Evolutionary conservation across 73 alveolate genomes (phyloP).

Genomic region (Stentor coeruleus): DNA sequence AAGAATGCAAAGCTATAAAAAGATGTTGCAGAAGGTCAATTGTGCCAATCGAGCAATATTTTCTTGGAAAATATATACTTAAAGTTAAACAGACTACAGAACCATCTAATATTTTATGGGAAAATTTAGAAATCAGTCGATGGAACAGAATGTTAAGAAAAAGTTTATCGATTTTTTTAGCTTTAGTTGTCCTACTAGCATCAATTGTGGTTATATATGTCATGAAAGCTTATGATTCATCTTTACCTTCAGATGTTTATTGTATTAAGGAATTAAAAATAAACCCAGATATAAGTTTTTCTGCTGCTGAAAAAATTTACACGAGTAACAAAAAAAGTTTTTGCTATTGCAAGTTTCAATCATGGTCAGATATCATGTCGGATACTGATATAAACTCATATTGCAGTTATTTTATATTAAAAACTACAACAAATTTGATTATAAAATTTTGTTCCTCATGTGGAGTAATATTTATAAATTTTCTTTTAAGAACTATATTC

Average conservation of each 20-base stretch:
- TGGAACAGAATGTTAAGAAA: constrained; percentile 28
- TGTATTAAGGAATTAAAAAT: constrained; percentile 18
- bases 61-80: neutral
- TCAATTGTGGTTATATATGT: constrained; percentile 35
- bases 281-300: constrained; percentile 3
- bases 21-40: neutral
- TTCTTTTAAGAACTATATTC: constrained; percentile 32
- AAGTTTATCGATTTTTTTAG: constrained; percentile 30
- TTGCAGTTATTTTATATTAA: constrained; percentile 31
- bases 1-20: constrained; percentile 11
- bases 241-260: constrained; percentile 30
- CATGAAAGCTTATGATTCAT: constrained; percentile 26
- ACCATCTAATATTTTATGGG: constrained; percentile 11
- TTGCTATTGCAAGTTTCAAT: constrained; percentile 41
- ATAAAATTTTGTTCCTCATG: constrained; percentile 34
- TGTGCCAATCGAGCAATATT: neutral
- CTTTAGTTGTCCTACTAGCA: constrained; percentile 28
- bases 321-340: constrained; percentile 7
- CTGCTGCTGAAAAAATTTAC: constrained; percentile 19
- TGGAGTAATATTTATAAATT: constrained; percentile 34
- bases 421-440: constrained; percentile 15
- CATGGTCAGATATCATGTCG: constrained; percentile 1
- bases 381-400: constrained; percentile 25
- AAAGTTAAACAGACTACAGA: neutral
- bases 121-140: constrained; percentile 18